phyloP scores from a whole-genome alignment of 2,329 filamentous ascomycete genomes.

The Tolypocladium nubicola region DNA sequence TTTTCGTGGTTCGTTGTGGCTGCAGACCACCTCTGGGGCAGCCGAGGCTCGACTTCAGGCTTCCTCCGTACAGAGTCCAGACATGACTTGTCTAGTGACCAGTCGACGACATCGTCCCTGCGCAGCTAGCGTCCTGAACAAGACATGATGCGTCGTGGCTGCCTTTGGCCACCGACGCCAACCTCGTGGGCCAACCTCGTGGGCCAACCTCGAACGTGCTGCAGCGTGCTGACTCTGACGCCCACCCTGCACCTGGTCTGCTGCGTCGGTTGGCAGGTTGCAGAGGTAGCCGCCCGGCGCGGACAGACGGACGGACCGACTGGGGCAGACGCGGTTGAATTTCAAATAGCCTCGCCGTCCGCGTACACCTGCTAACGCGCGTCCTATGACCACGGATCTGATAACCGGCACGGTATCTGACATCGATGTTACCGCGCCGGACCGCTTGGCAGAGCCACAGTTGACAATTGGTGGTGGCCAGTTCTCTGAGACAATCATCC shows the following conservation, averaged over 20 bases:
- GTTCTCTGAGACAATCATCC: neutral
- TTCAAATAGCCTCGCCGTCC: neutral
- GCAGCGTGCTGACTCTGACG: neutral
- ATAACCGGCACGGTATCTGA: neutral
- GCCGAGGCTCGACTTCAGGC: neutral
- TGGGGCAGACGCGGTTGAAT: neutral
- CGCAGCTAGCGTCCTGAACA: neutral
- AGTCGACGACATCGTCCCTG: neutral
- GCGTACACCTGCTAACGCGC: neutral
- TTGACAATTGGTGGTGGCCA: neutral
- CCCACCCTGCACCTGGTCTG: neutral
- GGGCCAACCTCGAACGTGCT: neutral
- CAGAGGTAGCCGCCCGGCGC: neutral
- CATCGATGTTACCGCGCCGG: neutral
- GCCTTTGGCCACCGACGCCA: neutral
- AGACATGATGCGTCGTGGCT: neutral
- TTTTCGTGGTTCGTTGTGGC: neutral
- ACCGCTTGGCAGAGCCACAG: neutral
- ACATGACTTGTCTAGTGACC: neutral
- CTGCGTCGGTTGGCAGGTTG: neutral
- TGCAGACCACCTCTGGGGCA: neutral
- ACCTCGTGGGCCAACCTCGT: too few species aligned
- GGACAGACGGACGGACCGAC: neutral
- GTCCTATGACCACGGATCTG: neutral
- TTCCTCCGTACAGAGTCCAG: neutral